Conservation (phyloP, 257 asterid species). For the Solanum tacnaense region DNA sequence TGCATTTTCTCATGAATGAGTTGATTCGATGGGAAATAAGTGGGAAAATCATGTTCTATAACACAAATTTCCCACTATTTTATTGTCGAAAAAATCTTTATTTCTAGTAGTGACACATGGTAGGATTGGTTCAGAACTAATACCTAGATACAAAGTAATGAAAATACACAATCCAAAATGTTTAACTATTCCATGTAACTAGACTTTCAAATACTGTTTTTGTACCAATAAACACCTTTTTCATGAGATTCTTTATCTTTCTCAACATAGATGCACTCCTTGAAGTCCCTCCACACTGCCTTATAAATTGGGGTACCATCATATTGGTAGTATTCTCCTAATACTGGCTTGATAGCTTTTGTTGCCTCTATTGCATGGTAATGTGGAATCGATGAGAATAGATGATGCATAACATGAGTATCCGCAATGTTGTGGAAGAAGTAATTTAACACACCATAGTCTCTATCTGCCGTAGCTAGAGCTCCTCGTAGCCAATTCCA, state of each 20-base stretch:
- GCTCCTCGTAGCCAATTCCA: conserved; percentile 66
- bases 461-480: conserved; percentile 50
- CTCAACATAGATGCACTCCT: neutral
- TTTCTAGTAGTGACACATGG: no score
- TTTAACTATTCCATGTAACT: neutral
- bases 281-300: neutral
- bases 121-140: no score
- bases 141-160: no score
- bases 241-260: neutral
- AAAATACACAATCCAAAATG: no score
- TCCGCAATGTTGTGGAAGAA: conserved; percentile 10
- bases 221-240: neutral
- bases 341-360: neutral
- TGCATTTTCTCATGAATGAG: no score
- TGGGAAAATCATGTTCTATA: no score
- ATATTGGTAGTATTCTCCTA: neutral
- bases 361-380: conserved; percentile 28
- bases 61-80: no score
- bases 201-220: neutral
- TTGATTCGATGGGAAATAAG: no score
- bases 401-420: conserved; percentile 55
- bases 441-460: conserved; percentile 42
- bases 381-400: conserved; percentile 55
- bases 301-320: neutral
- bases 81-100: no score